Base-by-base conservation (phyloP, 345 rosid genomes). In the Gossypium ekmanianum region DNA sequence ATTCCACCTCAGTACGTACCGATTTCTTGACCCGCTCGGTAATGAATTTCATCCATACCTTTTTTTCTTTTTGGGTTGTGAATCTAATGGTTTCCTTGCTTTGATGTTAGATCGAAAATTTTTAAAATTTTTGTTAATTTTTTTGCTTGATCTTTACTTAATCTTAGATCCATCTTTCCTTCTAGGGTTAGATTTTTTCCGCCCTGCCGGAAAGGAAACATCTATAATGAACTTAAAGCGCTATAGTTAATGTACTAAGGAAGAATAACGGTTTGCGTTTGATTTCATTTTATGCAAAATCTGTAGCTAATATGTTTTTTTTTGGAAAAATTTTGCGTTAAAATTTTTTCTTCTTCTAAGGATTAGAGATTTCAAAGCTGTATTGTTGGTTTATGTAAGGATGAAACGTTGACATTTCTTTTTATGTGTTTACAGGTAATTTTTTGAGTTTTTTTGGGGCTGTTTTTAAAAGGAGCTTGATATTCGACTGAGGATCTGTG, bases 21-120 rank as follows among this genome's bases (percentile, higher is more conserved):
- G 34, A 7, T 50, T 67, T 68, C 18, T 70, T 73, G 22, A 41
- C 29, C 66, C 14, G 71, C 71, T 77, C 79, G 76, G 85, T 82
- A 78, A 70, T 77, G 29, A 5, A 26, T 70, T 68, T 50, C 43
- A 39, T 68, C 18, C 44, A 68, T 22, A 2, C 58, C 8, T 61
- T 50, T 10, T 39, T 3, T 17, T 7, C 20, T 2, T 48, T 9
- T 70, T 20, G 51, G 58, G 41, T 61, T 61, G 9, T 78, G 62
- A 41, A 27, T 34, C 57, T 71, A n/a, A 50, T 68, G 74, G 58
- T 72, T 71, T 9, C 63, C 5, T 18, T 73, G 27, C 63, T 67
- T 58, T 54, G 14, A 26, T 39, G 63, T 34, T 63, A 61, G 67
- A 52, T 24, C 45, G 22, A 18, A 22, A 44, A 3, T 14, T 11